These are phyloP conservation scores for Agaricales sp. DNA, from an alignment of 1,284 basidiomycete species.

Conservation along the genomic window DNA sequence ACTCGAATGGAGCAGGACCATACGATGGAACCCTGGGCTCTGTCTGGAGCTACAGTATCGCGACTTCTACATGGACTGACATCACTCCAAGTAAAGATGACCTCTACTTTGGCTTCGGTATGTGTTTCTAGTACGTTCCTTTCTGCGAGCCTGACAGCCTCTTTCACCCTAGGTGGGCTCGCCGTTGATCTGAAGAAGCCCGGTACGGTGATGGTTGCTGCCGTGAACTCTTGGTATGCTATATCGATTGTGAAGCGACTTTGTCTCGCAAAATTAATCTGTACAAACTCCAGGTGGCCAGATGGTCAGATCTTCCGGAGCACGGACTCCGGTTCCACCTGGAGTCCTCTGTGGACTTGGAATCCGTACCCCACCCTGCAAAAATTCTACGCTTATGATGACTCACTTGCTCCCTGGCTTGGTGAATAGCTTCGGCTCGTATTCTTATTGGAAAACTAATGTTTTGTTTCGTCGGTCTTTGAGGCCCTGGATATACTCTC, in stretches of 20 bases:
- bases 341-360: slow-evolving; percentile 51
- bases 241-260: neutral
- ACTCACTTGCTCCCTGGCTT: slow-evolving; percentile 46
- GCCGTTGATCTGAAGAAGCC: slow-evolving; percentile 48
- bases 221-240: slow-evolving; percentile 43
- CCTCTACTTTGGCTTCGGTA: slow-evolving; percentile 16
- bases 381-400: slow-evolving; percentile 44
- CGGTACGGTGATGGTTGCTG: slow-evolving; percentile 58
- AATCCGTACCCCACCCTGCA: slow-evolving; percentile 33
- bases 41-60: slow-evolving; percentile 42
- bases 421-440: slow-evolving; percentile 27
- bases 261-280: neutral
- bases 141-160: neutral
- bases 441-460: too few species aligned
- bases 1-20: slow-evolving; percentile 36
- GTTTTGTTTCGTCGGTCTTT: neutral
- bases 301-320: slow-evolving; percentile 62
- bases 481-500: slow-evolving; percentile 23
- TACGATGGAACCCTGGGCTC: slow-evolving; percentile 44
- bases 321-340: slow-evolving; percentile 40
- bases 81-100: slow-evolving; percentile 33
- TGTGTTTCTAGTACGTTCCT: neutral
- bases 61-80: slow-evolving; percentile 39
- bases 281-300: slow-evolving; percentile 30
- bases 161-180: slow-evolving; percentile 48